Evolutionary conservation across 1,139 yeast species (phyloP), one percentile per base, ranked within the genome.

Genomic region (Sugiyamaella japonica): DNA sequence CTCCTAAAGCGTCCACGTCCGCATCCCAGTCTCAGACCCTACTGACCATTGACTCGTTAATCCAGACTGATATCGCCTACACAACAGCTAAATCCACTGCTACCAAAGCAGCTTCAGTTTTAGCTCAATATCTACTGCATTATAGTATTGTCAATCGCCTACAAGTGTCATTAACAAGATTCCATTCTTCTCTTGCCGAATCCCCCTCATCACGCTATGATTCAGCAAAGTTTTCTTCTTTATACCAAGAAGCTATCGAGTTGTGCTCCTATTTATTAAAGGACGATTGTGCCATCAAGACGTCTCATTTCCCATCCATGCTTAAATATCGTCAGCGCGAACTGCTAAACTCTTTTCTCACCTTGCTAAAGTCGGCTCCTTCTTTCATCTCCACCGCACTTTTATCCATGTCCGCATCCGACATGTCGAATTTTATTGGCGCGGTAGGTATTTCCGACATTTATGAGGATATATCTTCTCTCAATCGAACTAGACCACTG

Each of bases 301-400:
- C 59, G 15, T 39, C 61, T 7, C 57, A 59, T 28, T 67, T 61
- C 51, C 57, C 61, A 51, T 48, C 62, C 20, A 46, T 45, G 48
- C 59, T 59, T 37, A 56, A 51, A 50, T 58, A 60, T 15, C 66
- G 65, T 12, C 67, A 64, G 48, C 59, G 70, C 7, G 66, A 65
- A 46, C 58, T 69, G 13, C 56, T 71, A 41, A 67, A 63, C 57
- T 67, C 72, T 7, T 70, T 70, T 54, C 52, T 71, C 46, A 65
- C 72, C 5, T 57, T 71, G 34, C 59, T 70, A 23, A 65, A 71
- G 45, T 64, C 73, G 1, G 68, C 73, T 1, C 74, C 74, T 0
- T 68, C 68, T 13, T 71, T 71, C 46, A 60, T 71, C 9, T 68
- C 71, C 34, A 62, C 70, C 10, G 65, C 70, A 1, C 55, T 70